phyloP scores from a whole-genome alignment of 2,329 filamentous ascomycete genomes.

The Clonostachys rosea region DNA sequence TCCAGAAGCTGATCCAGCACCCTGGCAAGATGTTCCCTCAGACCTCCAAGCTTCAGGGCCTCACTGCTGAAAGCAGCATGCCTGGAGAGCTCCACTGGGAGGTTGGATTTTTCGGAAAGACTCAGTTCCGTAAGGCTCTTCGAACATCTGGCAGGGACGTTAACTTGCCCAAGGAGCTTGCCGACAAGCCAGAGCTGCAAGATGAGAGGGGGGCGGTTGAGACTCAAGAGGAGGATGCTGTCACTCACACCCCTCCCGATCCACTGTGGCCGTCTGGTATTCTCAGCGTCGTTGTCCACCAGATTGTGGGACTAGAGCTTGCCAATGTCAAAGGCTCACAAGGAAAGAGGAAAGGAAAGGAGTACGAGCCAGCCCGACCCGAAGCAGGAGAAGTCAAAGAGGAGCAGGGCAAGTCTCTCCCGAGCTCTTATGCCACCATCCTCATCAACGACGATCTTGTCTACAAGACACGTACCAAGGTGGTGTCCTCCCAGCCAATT shows the following conservation, averaged over 20 bases:
- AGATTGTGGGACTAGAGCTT: conserved; percentile 93
- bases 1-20: conserved; percentile 90
- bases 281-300: conserved; percentile 81
- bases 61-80: conserved; percentile 83
- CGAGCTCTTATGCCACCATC: conserved; percentile 92
- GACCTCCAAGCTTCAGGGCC: conserved; percentile 74
- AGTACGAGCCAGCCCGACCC: conserved; percentile 83
- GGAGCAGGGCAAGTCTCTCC: conserved; percentile 72
- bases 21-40: conserved; percentile 91
- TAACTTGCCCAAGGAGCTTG: conserved; percentile 68
- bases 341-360: conserved; percentile 75
- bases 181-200: conserved; percentile 72
- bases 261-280: conserved; percentile 95
- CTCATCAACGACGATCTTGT: conserved; percentile 82
- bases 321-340: conserved; percentile 82
- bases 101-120: conserved; percentile 91
- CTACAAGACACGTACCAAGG: conserved; percentile 93
- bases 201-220: conserved; percentile 73
- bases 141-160: conserved; percentile 83
- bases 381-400: conserved; percentile 81
- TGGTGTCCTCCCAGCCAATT: conserved; percentile 89
- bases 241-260: conserved; percentile 86
- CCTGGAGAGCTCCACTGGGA: conserved; percentile 94
- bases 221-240: conserved; percentile 70
- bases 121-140: conserved; percentile 77